Evolutionary conservation across 116 monocot species (phyloP).

Genomic region (Papilionanthe hybrid): DNA sequence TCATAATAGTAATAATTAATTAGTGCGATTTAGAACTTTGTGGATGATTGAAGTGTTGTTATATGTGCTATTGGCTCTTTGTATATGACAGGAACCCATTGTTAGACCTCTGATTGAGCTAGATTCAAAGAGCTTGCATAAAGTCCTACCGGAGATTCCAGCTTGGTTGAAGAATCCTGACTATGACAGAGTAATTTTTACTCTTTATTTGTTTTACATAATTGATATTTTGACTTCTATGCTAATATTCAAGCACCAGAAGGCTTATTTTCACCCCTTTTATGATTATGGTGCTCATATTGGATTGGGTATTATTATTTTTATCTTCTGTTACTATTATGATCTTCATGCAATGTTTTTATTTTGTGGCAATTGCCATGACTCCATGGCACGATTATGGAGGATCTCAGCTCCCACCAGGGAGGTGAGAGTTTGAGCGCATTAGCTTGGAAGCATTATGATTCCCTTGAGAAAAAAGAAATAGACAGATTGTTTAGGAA

Average conservation of each 20-base stretch:
- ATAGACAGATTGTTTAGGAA: too few relatives aligned
- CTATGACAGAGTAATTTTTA: conserved; percentile 66
- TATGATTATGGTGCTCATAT: not conserved
- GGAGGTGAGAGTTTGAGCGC: too few relatives aligned
- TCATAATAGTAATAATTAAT: not conserved
- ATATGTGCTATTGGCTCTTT: not conserved
- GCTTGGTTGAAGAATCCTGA: conserved; percentile 87
- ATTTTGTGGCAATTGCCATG: not conserved
- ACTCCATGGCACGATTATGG: too few relatives aligned
- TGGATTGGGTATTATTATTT: not conserved
- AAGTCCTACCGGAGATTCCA: conserved; percentile 66
- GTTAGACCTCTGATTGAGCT: conserved; percentile 47
- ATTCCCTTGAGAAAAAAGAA: too few relatives aligned
- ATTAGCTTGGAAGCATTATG: too few relatives aligned
- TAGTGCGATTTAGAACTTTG: not conserved
- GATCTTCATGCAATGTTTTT: not conserved
- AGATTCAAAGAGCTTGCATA: conserved; percentile 49
- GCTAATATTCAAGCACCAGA: too few relatives aligned
- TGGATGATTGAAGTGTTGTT: not conserved
- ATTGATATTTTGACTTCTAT: not conserved
- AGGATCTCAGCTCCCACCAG: too few relatives aligned
- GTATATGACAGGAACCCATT: conserved; percentile 53
- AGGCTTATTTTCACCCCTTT: not conserved
- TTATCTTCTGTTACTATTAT: not conserved
- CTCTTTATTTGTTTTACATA: conserved; percentile 2